These are phyloP conservation scores for Pseudocercospora macadamiae DNA, from an alignment of 2,329 filamentous ascomycete species.

Conservation along the genomic window DNA sequence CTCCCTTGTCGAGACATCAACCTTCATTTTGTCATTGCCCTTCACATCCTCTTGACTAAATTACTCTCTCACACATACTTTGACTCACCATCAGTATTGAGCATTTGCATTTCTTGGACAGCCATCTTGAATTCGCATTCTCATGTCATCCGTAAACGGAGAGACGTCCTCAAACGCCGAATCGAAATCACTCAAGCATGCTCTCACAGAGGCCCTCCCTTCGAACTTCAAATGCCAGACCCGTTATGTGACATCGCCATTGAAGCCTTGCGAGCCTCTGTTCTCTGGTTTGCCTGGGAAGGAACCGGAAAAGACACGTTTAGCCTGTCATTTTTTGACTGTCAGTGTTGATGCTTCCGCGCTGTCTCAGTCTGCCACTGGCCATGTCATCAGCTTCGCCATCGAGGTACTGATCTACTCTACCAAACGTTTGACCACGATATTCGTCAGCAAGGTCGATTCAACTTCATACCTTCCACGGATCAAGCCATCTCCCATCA, in stretches of 20 bases:
- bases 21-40: too few species aligned
- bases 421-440: constrained; percentile 75
- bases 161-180: neutral
- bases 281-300: constrained; percentile 76
- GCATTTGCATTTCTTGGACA: too few species aligned
- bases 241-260: constrained; percentile 86
- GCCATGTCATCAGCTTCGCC: constrained; percentile 72
- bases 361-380: constrained; percentile 24
- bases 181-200: constrained; percentile 36
- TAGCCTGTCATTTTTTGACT: constrained; percentile 79
- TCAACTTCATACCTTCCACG: constrained; percentile 83
- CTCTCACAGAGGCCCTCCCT: constrained; percentile 58
- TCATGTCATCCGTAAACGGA: constrained; percentile 8
- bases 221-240: constrained; percentile 64
- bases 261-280: constrained; percentile 72
- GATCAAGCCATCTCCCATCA: constrained; percentile 71
- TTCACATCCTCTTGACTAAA: too few species aligned
- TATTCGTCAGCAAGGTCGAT: constrained; percentile 97
- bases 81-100: too few species aligned
- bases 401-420: constrained; percentile 87
- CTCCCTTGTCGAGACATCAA: neutral
- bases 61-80: too few species aligned
- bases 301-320: constrained; percentile 75
- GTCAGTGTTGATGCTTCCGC: constrained; percentile 46
- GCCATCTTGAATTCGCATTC: too few species aligned